phyloP scores from a whole-genome alignment of 306 rosid species.

The Alnus glutinosa region DNA sequence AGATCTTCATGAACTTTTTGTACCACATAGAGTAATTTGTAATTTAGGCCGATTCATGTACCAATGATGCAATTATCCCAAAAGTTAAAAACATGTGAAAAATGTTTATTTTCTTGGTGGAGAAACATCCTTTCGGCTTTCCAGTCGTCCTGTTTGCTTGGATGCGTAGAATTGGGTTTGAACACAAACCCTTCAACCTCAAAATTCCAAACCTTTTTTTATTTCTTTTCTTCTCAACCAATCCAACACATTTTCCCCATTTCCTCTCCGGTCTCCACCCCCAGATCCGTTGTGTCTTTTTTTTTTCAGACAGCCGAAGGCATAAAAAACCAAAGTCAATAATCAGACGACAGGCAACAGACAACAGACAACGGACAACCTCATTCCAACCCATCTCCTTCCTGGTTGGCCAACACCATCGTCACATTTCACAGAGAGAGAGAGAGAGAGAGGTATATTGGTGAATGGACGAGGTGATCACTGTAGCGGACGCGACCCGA shows the following conservation, averaged over 20 bases:
- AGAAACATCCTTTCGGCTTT: neutral
- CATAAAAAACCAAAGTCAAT: neutral
- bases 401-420: no score
- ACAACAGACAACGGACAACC: neutral
- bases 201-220: no score
- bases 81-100: neutral
- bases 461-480: constrained; percentile 55
- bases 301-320: neutral
- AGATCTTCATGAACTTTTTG: no score
- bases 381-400: neutral
- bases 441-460: neutral
- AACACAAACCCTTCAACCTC: neutral
- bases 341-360: neutral
- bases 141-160: neutral
- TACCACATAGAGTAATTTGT: no score
- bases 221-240: no score
- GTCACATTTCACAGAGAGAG: neutral
- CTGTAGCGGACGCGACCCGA: constrained; percentile 44
- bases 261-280: no score
- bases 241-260: no score
- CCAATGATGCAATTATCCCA: no score
- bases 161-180: neutral
- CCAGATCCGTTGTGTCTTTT: no score
- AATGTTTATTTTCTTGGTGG: neutral
- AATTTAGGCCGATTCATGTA: no score